Percentiles rank a stretch among this genome's conserved stretches.
These are phyloP conservation scores for Suhomyces xylopsoci DNA, from an alignment of 805 yeast genomes.

Conservation along the genomic window DNA sequence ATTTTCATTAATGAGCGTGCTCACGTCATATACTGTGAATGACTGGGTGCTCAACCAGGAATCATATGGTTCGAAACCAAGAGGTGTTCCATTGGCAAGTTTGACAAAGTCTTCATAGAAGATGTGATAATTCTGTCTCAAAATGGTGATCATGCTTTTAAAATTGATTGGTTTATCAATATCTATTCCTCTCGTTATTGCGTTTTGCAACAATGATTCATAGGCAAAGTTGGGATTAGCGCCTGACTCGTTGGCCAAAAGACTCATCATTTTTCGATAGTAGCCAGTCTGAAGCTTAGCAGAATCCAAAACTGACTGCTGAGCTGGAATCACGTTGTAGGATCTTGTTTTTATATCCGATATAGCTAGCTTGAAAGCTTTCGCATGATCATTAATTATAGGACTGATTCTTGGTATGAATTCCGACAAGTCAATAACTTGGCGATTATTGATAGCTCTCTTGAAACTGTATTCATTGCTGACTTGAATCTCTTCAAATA, in stretches of 20 bases:
- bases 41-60: conserved; percentile 9
- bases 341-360: conserved; percentile 64
- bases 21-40: conserved; percentile 8
- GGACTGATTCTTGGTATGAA: conserved; percentile 16
- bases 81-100: conserved; percentile 43
- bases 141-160: conserved; percentile 34
- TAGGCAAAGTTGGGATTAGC: conserved; percentile 31
- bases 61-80: conserved; percentile 45
- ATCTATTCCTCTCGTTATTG: conserved; percentile 44
- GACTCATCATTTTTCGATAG: conserved; percentile 50
- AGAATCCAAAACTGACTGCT: conserved; percentile 44
- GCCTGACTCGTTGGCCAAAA: conserved; percentile 21
- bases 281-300: conserved; percentile 61
- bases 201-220: conserved; percentile 44
- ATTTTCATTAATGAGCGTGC: conserved; percentile 1
- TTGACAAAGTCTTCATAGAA: conserved; percentile 42
- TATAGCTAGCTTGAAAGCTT: conserved; percentile 13
- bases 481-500: conserved; percentile 24
- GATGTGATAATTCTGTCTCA: conserved; percentile 32
- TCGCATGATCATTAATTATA: conserved; percentile 13
- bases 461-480: conserved; percentile 13
- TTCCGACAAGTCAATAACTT: conserved; percentile 22
- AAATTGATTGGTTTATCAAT: conserved; percentile 48
- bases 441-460: conserved; percentile 15
- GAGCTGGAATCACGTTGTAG: conserved; percentile 43